phyloP scores from a whole-genome alignment of 495 filamentous ascomycete genomes.

The Tetracladium setigerum region DNA sequence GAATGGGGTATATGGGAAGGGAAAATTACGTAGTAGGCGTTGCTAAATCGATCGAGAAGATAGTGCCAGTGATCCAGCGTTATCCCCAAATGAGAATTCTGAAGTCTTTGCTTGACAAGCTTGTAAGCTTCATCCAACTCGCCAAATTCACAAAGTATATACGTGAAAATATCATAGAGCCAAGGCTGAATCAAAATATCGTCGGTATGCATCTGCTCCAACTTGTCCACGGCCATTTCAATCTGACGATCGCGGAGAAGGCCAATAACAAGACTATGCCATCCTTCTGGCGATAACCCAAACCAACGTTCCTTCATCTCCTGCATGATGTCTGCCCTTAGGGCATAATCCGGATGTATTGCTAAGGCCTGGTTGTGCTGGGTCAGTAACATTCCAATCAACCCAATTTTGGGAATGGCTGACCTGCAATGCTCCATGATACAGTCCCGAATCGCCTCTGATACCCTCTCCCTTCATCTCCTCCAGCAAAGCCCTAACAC shows the following conservation, averaged over 20 bases:
- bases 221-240: constrained; percentile 69
- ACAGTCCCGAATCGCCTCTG: constrained; percentile 52
- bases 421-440: constrained; percentile 67
- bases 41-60: constrained; percentile 61
- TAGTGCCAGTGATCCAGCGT: constrained; percentile 53
- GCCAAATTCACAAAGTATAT: constrained; percentile 55
- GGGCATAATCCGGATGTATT: constrained; percentile 77
- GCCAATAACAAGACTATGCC: constrained; percentile 61
- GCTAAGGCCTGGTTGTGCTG: constrained; percentile 50
- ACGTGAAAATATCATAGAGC: constrained; percentile 70
- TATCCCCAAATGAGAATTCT: constrained; percentile 36
- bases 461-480: constrained; percentile 63
- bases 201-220: constrained; percentile 57
- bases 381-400: not conserved
- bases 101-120: constrained; percentile 48
- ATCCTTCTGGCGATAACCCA: constrained; percentile 52
- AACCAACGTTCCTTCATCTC: constrained; percentile 68
- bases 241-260: constrained; percentile 72
- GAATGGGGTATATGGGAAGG: constrained; percentile 19
- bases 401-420: constrained; percentile 7
- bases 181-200: constrained; percentile 52
- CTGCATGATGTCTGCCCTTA: constrained; percentile 61
- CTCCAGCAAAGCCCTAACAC: constrained; percentile 49
- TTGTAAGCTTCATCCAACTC: constrained; percentile 70
- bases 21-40: constrained; percentile 35